These are phyloP conservation scores for Setomelanomma holmii DNA, from an alignment of 2,329 filamentous ascomycete species.

Conservation along the genomic window DNA sequence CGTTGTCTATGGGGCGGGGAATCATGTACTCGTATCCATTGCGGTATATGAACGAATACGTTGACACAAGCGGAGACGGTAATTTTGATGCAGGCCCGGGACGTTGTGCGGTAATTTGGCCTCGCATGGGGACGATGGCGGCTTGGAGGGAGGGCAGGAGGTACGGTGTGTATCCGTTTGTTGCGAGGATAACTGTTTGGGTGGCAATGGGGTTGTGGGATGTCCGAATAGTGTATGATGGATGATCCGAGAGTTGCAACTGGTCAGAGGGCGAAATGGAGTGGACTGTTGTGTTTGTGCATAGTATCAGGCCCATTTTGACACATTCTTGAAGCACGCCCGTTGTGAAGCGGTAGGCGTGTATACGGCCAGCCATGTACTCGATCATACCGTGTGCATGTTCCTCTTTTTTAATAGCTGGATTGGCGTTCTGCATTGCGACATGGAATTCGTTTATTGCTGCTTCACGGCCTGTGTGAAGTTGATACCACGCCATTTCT, in stretches of 20 bases:
- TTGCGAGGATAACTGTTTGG: conserved; percentile 36
- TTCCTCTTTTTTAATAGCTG: conserved; percentile 19
- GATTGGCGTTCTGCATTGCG: conserved; percentile 25
- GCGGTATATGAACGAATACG: conserved; percentile 68
- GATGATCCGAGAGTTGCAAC: no score
- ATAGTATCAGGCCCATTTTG: conserved; percentile 33
- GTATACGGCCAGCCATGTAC: conserved; percentile 41
- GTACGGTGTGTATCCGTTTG: conserved; percentile 46
- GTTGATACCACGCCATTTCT: conserved; percentile 38
- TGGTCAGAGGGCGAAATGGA: conserved; percentile 17
- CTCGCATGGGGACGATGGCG: conserved; percentile 50
- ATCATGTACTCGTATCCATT: conserved; percentile 73
- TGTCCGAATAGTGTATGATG: conserved; percentile 29
- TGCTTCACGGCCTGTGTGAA: conserved; percentile 20
- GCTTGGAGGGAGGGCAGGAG: conserved; percentile 46
- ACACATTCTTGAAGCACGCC: conserved; percentile 34
- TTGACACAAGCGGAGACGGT: conserved; percentile 54
- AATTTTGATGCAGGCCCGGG: conserved; percentile 45
- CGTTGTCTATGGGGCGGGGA: conserved; percentile 52
- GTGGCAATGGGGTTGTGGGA: conserved; percentile 24
- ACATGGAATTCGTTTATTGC: conserved; percentile 27
- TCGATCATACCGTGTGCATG: conserved; percentile 36
- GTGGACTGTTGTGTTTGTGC: conserved; percentile 38
- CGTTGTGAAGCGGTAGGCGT: conserved; percentile 43
- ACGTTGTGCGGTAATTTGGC: conserved; percentile 49